phyloP scores from a whole-genome alignment of 306 rosid genomes.

The Neltuma alba region DNA sequence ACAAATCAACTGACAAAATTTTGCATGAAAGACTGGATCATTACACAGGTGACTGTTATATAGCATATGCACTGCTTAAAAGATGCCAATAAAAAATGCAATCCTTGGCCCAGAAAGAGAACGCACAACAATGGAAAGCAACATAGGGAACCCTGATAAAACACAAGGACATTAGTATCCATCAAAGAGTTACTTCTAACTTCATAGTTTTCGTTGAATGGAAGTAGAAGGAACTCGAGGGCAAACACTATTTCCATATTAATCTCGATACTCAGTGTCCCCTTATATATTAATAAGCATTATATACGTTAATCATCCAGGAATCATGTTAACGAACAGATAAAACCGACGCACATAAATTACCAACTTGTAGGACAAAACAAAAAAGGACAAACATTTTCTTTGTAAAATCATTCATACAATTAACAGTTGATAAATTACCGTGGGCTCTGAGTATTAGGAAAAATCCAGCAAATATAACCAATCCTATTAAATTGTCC shows the following conservation, averaged over 20 bases:
- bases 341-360: background rate
- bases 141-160: background rate
- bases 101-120: background rate
- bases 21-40: background rate
- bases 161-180: slow-evolving; percentile 10
- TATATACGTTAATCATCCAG: slow-evolving; percentile 17
- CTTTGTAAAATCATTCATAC: background rate
- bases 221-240: background rate
- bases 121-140: background rate
- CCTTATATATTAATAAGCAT: slow-evolving; percentile 17
- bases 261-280: slow-evolving; percentile 3
- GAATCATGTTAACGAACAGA: background rate
- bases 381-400: background rate
- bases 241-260: background rate
- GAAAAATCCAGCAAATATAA: background rate
- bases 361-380: background rate
- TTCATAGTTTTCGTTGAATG: slow-evolving; percentile 1
- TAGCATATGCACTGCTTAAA: background rate
- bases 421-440: background rate
- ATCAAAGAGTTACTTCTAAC: background rate
- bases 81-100: background rate
- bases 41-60: background rate
- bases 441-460: background rate
- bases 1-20: background rate
- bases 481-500: background rate